Evolutionary conservation across 495 filamentous ascomycete species (phyloP).

Genomic region (Apodospora peruviana): DNA sequence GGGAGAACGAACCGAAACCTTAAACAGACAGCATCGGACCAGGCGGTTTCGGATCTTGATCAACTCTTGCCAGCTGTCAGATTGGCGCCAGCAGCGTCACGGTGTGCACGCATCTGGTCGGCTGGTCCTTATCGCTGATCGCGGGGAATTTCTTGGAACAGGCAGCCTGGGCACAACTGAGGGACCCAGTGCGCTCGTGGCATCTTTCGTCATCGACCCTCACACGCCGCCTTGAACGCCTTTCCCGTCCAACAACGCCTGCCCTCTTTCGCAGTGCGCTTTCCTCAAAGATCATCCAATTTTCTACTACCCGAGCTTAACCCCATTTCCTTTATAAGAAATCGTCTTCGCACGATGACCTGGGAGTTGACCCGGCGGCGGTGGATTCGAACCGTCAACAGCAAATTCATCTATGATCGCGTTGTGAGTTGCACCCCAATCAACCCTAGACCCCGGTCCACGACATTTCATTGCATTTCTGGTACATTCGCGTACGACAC

Average conservation of each 20-base stretch:
- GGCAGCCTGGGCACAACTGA: background rate
- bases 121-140: background rate
- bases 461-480: background rate
- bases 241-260: background rate
- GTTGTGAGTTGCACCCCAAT: constrained; percentile 53
- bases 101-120: background rate
- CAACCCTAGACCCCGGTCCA: constrained; percentile 12
- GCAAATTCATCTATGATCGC: constrained; percentile 72
- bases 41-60: too few species aligned
- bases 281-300: background rate
- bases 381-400: constrained; percentile 63
- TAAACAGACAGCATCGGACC: too few species aligned
- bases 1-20: too few species aligned
- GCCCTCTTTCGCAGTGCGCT: background rate
- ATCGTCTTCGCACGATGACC: constrained; percentile 31
- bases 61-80: background rate
- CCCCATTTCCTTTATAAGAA: background rate
- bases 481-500: background rate
- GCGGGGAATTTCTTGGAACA: background rate
- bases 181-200: constrained; percentile 3
- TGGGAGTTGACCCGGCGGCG: constrained; percentile 56
- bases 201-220: constrained; percentile 8
- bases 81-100: too few species aligned
- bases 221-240: background rate
- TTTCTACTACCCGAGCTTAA: background rate